Evolutionary conservation across 192 early-diverging fungal species (phyloP).

Genomic region (Podila epicladia): DNA sequence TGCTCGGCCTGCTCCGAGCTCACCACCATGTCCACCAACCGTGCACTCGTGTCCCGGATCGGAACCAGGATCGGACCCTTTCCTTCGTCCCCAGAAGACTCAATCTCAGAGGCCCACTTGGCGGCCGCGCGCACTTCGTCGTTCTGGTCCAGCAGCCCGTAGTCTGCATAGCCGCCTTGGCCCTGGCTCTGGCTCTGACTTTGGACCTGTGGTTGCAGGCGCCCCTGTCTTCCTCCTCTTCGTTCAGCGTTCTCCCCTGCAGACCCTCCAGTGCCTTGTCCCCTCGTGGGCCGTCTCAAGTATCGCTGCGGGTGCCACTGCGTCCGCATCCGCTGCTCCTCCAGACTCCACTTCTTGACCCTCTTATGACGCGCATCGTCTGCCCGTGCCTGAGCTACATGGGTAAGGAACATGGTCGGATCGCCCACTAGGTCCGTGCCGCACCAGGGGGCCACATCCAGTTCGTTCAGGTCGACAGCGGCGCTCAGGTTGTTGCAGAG

Average conservation of each 20-base stretch:
- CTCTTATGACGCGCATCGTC: neutral
- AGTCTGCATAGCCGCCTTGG: neutral
- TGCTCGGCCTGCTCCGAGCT: neutral
- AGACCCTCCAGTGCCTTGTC: neutral
- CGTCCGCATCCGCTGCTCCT: neutral
- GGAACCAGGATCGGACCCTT: neutral
- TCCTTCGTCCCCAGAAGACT: neutral
- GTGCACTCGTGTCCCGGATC: slow-evolving; percentile 1
- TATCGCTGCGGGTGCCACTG: neutral
- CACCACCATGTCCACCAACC: neutral
- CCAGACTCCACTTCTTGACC: neutral
- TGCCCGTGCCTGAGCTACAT: neutral
- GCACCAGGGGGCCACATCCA: too few species aligned
- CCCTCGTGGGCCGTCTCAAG: neutral
- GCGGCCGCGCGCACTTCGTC: too few species aligned
- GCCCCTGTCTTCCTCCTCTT: neutral
- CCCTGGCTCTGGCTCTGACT: neutral
- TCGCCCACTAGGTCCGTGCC: too few species aligned
- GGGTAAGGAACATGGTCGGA: too few species aligned
- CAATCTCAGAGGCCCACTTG: too few species aligned
- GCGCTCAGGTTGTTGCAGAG: too few species aligned
- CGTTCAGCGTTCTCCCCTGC: neutral
- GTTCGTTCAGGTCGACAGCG: too few species aligned
- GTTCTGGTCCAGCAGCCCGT: too few species aligned
- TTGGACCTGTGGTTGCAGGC: neutral